phyloP scores from a whole-genome alignment of 345 rosid species.

The Arabidopsis arenosa region DNA sequence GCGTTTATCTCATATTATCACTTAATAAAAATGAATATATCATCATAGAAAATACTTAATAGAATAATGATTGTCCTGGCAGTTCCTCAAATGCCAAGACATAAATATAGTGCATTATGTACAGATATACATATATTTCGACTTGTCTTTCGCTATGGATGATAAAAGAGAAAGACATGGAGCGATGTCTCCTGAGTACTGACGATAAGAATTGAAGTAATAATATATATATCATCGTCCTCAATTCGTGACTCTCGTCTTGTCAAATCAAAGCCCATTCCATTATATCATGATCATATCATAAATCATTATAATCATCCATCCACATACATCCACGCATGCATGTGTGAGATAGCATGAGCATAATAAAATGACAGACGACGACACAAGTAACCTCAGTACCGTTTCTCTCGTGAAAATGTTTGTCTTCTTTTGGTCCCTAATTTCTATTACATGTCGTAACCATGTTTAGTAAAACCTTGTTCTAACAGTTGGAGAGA shows the following conservation, averaged over 20 bases:
- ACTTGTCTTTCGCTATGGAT: constrained; percentile 32
- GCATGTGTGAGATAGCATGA: constrained; percentile 23
- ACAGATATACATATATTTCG: not conserved
- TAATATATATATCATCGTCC: constrained; percentile 27
- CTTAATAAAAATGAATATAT: too few species aligned
- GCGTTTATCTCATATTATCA: too few species aligned
- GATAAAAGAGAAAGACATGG: constrained; percentile 45
- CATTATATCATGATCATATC: constrained; percentile 20
- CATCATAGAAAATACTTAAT: too few species aligned
- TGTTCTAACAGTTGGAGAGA: constrained; percentile 21
- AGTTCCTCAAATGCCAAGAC: constrained; percentile 10
- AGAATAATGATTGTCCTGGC: too few species aligned
- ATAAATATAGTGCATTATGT: not conserved
- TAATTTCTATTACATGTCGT: constrained; percentile 22
- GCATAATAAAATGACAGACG: not conserved
- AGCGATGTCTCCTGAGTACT: constrained; percentile 40
- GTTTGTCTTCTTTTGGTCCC: constrained; percentile 35
- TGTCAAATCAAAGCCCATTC: constrained; percentile 48
- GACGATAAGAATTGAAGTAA: constrained; percentile 24
- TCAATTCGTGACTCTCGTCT: constrained; percentile 39
- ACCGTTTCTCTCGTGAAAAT: constrained; percentile 33
- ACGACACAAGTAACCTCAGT: constrained; percentile 27
- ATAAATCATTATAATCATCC: not conserved
- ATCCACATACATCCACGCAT: constrained; percentile 26
- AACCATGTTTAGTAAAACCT: constrained; percentile 14